These are phyloP conservation scores for Nepenthes gracilis DNA, from an alignment of 148 eudicot genomes.

Conservation along the genomic window DNA sequence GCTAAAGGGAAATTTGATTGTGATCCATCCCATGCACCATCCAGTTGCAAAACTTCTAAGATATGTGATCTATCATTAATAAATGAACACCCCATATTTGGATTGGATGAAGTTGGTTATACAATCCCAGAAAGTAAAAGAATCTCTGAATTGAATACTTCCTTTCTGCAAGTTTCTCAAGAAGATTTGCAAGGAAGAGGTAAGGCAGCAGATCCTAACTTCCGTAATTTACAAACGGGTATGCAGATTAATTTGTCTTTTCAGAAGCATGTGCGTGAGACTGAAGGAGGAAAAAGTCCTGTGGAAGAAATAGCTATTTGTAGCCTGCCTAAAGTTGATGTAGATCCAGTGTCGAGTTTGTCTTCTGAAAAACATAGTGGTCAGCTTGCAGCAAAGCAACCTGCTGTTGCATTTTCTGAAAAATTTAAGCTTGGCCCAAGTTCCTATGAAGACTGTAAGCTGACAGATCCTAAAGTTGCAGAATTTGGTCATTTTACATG, in stretches of 20 bases:
- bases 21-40: too few relatives aligned
- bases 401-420: neutral
- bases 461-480: neutral
- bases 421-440: neutral
- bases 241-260: neutral
- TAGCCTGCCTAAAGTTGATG: conserved; percentile 2
- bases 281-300: neutral
- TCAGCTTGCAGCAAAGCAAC: conserved; percentile 2
- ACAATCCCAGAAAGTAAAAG: neutral
- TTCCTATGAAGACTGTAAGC: neutral
- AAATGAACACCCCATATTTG: too few relatives aligned
- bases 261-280: neutral
- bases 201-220: conserved; percentile 3
- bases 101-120: too few relatives aligned
- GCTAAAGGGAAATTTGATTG: too few relatives aligned
- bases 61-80: too few relatives aligned
- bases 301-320: neutral
- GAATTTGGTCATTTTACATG: conserved; percentile 3
- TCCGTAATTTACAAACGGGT: conserved; percentile 1
- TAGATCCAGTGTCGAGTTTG: neutral
- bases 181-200: conserved; percentile 3
- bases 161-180: neutral
- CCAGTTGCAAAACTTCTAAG: too few relatives aligned
- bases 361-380: neutral
- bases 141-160: too few relatives aligned